Conservation (phyloP, 805 yeast species). For the Peterozyma toletana region DNA sequence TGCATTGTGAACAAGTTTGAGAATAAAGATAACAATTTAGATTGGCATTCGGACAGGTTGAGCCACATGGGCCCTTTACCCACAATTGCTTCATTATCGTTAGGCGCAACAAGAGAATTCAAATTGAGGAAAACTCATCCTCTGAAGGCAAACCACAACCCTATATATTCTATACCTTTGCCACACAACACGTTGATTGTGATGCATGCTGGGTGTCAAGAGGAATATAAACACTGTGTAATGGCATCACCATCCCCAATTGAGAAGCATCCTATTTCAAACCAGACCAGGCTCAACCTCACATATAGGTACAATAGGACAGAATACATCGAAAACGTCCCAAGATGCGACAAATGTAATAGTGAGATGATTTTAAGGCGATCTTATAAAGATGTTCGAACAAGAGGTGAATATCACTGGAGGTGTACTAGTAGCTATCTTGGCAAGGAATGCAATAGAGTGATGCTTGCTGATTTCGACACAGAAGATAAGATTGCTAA, state of each 20-base stretch:
- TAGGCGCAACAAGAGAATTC: constrained; percentile 69
- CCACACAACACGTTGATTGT: constrained; percentile 65
- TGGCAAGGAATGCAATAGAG: constrained; percentile 38
- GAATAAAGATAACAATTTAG: constrained; percentile 42
- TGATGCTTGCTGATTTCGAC: constrained; percentile 43
- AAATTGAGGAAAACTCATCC: constrained; percentile 39
- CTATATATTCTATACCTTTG: constrained; percentile 45
- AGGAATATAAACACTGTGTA: constrained; percentile 62
- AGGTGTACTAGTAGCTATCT: constrained; percentile 43
- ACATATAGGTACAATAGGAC: constrained; percentile 55
- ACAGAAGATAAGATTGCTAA: constrained; percentile 24
- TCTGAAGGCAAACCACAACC: constrained; percentile 15
- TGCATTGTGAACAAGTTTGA: constrained; percentile 54
- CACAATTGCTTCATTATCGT: constrained; percentile 55
- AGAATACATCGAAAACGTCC: constrained; percentile 25
- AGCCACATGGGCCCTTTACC: constrained; percentile 70
- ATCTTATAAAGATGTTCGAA: constrained; percentile 35
- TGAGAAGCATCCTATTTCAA: constrained; percentile 39
- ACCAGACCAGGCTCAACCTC: constrained; percentile 48
- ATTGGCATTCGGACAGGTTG: constrained; percentile 73
- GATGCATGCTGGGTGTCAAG: constrained; percentile 80
- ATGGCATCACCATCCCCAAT: constrained; percentile 34
- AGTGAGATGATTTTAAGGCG: constrained; percentile 48
- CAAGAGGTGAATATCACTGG: constrained; percentile 61
- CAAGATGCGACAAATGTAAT: constrained; percentile 34